phyloP scores from a whole-genome alignment of 208 protist genomes.

The Crithidia sp. region DNA sequence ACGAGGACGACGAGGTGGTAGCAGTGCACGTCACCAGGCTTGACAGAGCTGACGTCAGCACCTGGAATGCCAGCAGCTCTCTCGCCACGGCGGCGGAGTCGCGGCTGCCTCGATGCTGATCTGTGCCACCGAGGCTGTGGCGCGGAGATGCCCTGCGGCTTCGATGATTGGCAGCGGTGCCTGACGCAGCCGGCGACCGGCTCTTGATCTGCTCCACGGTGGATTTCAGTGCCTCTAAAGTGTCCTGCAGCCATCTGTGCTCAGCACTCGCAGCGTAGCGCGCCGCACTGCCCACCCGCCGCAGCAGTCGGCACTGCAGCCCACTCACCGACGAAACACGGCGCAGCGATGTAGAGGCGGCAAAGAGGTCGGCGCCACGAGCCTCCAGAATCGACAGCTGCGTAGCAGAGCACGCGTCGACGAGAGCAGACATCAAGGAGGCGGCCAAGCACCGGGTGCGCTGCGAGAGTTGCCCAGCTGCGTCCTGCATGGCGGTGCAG shows the following conservation, averaged over 20 bases:
- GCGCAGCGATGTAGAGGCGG: conserved; percentile 37
- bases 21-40: conserved; percentile 41
- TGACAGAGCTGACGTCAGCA: conserved; percentile 49
- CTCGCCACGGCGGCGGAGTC: conserved; percentile 5
- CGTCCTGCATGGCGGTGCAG: conserved; percentile 38
- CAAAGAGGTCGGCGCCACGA: conserved; percentile 46
- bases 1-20: neutral
- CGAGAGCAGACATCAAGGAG: conserved; percentile 27
- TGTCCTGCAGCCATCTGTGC: conserved; percentile 17
- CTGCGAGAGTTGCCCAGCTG: conserved; percentile 33
- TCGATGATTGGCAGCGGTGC: neutral
- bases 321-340: conserved; percentile 52
- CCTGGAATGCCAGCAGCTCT: conserved; percentile 40
- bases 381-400: conserved; percentile 14
- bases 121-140: neutral
- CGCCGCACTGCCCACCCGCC: conserved; percentile 28
- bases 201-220: conserved; percentile 14
- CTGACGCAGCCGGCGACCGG: neutral
- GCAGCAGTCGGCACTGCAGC: conserved; percentile 70
- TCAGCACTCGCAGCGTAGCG: conserved; percentile 13
- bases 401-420: conserved; percentile 25
- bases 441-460: conserved; percentile 44
- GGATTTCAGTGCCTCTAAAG: conserved; percentile 11
- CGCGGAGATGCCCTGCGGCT: neutral
- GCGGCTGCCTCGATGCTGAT: neutral